Conservation (phyloP, 2,329 filamentous ascomycete species). For the Xylariaceae sp. region DNA sequence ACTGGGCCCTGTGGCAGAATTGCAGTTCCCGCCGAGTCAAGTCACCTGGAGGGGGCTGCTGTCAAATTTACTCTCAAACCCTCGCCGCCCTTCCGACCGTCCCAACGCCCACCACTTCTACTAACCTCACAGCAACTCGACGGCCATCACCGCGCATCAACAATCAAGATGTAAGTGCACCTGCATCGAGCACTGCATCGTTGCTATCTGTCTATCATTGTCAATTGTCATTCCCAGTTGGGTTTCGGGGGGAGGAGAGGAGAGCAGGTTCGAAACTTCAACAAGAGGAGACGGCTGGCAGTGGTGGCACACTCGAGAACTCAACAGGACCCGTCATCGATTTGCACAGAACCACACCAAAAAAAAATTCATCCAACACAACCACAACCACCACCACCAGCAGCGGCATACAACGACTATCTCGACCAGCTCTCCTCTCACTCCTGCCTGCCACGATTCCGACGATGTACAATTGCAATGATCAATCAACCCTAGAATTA, state of each 20-base stretch:
- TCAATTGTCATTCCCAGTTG: not conserved
- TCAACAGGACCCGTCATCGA: not conserved
- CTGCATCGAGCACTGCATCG: not conserved
- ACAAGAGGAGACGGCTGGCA: no score
- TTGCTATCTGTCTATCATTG: not conserved
- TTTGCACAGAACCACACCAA: not conserved
- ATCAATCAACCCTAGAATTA: not conserved
- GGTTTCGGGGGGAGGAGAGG: not conserved
- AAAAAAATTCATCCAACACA: not conserved
- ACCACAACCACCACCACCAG: not conserved
- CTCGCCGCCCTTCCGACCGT: no score
- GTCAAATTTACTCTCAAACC: no score
- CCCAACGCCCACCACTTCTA: conserved; percentile 14
- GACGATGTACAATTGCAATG: not conserved
- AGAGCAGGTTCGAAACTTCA: not conserved
- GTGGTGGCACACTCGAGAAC: not conserved
- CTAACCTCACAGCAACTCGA: conserved; percentile 28
- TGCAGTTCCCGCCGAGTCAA: no score
- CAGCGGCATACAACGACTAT: not conserved
- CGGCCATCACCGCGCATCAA: conserved; percentile 25
- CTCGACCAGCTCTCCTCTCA: not conserved
- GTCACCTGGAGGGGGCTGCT: no score
- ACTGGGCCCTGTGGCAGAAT: no score
- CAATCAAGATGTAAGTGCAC: conserved; percentile 31
- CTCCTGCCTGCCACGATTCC: not conserved